Conservation (phyloP, 306 rosid species). For the Quercus variabilis region DNA sequence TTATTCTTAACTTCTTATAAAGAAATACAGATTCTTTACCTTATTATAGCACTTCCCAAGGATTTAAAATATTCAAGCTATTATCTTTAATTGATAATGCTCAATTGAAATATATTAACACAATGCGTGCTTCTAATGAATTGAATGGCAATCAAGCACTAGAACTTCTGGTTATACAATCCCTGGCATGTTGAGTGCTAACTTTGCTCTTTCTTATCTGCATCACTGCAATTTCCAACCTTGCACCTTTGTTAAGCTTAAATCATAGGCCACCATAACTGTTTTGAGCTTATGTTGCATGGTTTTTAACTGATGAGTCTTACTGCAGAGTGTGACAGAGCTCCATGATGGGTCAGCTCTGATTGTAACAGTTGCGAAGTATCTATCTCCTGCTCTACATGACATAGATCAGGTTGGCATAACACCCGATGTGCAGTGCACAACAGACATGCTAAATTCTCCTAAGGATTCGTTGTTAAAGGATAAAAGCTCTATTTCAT, state of each 20-base stretch:
- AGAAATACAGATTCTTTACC: background rate
- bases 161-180: background rate
- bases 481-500: constrained; percentile 45
- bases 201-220: background rate
- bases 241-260: background rate
- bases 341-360: constrained; percentile 94
- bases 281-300: background rate
- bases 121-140: background rate
- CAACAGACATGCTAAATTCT: constrained; percentile 69
- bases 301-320: constrained; percentile 2
- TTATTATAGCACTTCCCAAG: background rate
- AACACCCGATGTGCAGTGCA: constrained; percentile 87
- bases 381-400: constrained; percentile 84
- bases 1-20: background rate
- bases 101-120: background rate
- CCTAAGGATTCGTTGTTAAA: constrained; percentile 40
- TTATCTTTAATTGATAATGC: background rate
- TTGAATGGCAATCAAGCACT: background rate
- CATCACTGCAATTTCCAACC: background rate
- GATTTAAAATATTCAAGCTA: background rate
- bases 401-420: constrained; percentile 96
- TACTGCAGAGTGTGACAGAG: constrained; percentile 80
- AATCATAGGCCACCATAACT: background rate
- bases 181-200: background rate
- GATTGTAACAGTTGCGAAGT: constrained; percentile 90